Conservation (phyloP, 352 stramenopile genomes). For the Pythium phragmitis region DNA sequence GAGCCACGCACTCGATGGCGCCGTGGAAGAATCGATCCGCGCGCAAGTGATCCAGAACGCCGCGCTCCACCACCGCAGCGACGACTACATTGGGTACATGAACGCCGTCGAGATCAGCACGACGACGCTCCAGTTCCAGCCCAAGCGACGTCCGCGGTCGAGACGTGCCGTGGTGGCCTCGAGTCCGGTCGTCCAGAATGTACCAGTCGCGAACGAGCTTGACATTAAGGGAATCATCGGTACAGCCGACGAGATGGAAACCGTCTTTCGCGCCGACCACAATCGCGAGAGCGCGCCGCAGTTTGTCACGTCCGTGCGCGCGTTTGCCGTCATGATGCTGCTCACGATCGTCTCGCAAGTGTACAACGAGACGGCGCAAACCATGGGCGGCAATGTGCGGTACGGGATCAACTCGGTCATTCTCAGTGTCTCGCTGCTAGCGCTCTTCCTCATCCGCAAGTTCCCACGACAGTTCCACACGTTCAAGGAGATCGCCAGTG, state of each 20-base stretch:
- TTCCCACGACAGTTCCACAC: slow-evolving; percentile 32
- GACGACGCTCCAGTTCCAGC: slow-evolving; percentile 48
- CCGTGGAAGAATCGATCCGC: slow-evolving; percentile 55
- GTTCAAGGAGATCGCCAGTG: slow-evolving; percentile 37
- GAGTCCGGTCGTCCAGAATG: slow-evolving; percentile 2
- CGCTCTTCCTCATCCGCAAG: slow-evolving; percentile 33
- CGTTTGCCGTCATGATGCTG: slow-evolving; percentile 33
- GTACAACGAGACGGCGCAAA: slow-evolving; percentile 33
- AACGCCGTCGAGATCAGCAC: slow-evolving; percentile 57
- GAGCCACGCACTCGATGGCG: slow-evolving; percentile 35
- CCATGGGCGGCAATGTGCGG: slow-evolving; percentile 24
- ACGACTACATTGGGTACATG: slow-evolving; percentile 63
- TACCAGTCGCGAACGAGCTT: background rate
- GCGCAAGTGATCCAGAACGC: slow-evolving; percentile 30
- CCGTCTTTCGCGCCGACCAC: slow-evolving; percentile 46
- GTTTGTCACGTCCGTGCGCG: slow-evolving; percentile 45
- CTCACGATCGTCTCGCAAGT: slow-evolving; percentile 44
- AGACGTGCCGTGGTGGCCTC: slow-evolving; percentile 5
- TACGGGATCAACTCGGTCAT: slow-evolving; percentile 41
- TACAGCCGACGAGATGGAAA: slow-evolving; percentile 56
- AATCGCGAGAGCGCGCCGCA: slow-evolving; percentile 49
- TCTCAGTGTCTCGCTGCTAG: slow-evolving; percentile 26
- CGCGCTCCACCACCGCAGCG: slow-evolving; percentile 47
- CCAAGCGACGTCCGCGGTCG: slow-evolving; percentile 25
- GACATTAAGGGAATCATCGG: slow-evolving; percentile 42